A percentile compares a stretch with the other conserved stretches of the same genome.
Conservation (phyloP, 805 yeast genomes). For the Barnettozyma pratensis region DNA sequence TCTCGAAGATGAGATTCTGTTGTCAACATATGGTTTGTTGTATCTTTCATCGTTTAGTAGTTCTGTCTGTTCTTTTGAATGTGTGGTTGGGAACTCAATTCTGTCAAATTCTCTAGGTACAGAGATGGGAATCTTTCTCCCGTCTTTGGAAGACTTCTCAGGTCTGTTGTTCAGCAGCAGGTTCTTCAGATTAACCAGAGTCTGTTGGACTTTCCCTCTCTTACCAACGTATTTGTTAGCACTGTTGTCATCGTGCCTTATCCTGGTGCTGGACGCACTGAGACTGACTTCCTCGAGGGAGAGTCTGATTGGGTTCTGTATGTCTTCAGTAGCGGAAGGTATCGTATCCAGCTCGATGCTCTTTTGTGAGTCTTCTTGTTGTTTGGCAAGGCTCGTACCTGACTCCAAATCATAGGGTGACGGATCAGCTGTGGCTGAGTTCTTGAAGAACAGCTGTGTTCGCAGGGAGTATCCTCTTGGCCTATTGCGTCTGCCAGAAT, state of each 20-base stretch:
- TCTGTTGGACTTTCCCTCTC: constrained; percentile 19
- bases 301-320: not conserved
- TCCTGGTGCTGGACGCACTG: constrained; percentile 22
- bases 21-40: constrained; percentile 53
- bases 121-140: constrained; percentile 70
- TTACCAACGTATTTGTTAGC: constrained; percentile 18
- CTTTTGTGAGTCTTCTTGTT: constrained; percentile 10
- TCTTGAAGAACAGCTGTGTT: constrained; percentile 55
- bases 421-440: constrained; percentile 8
- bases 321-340: not conserved
- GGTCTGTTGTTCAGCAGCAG: constrained; percentile 41
- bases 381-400: constrained; percentile 26
- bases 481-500: constrained; percentile 26
- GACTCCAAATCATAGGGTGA: constrained; percentile 10
- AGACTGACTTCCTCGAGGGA: constrained; percentile 4
- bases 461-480: constrained; percentile 64
- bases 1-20: constrained; percentile 79
- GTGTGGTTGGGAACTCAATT: constrained; percentile 26
- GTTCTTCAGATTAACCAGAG: constrained; percentile 25
- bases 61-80: constrained; percentile 15
- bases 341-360: constrained; percentile 5
- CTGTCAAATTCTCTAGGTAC: constrained; percentile 34
- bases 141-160: constrained; percentile 54
- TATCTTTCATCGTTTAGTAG: constrained; percentile 67
- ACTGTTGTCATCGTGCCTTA: constrained; percentile 7